Evolutionary conservation across 2,329 filamentous ascomycete species (phyloP).

Genomic region (Aspergillus awamori): DNA sequence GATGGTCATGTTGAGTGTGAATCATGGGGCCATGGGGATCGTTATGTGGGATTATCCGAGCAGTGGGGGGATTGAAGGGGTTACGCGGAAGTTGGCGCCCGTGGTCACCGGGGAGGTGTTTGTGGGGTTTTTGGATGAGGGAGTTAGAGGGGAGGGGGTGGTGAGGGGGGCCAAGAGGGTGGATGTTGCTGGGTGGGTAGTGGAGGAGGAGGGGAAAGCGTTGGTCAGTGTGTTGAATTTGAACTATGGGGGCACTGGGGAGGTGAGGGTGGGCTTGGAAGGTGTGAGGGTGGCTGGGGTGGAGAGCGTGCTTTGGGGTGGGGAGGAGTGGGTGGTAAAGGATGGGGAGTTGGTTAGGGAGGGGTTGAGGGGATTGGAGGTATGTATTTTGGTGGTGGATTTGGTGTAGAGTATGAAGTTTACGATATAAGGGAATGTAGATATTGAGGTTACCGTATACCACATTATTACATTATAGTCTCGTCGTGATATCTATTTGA

Average conservation of each 20-base stretch:
- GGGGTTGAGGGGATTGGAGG: background rate
- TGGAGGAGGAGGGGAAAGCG: background rate
- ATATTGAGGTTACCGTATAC: background rate
- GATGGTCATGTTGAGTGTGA: background rate
- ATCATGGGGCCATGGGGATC: background rate
- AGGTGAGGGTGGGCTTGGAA: background rate
- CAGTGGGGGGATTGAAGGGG: background rate
- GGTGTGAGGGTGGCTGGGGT: background rate
- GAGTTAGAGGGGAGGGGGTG: background rate
- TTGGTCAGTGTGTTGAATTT: background rate
- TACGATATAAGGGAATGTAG: too few relatives aligned
- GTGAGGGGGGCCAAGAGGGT: background rate
- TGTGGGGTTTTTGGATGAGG: background rate
- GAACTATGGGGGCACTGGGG: background rate
- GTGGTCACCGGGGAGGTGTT: background rate
- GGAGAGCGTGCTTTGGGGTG: background rate
- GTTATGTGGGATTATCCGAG: constrained; percentile 7
- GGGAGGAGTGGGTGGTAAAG: background rate
- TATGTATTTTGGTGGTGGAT: background rate
- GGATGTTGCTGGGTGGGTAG: background rate
- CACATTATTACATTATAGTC: background rate
- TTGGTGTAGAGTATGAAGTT: background rate
- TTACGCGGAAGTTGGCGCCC: background rate
- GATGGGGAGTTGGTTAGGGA: background rate
- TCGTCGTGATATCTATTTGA: background rate